Conservation (phyloP, 2,329 filamentous ascomycete species). For the Falciphora oryzae region DNA sequence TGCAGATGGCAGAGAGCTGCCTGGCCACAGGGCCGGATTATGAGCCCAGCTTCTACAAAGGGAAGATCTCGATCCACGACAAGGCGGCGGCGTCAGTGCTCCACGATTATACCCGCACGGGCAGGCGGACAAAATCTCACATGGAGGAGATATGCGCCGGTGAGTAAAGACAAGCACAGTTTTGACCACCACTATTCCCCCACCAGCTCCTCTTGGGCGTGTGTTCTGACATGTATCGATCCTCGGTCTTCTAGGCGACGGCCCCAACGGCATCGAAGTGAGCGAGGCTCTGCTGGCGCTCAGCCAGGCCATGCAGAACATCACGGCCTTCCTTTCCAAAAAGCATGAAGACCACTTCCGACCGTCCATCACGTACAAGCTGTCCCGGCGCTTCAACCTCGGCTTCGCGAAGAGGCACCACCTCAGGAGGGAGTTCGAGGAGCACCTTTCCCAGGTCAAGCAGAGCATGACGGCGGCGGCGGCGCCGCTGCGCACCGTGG, state of each 20-base stretch:
- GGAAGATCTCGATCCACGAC: background rate
- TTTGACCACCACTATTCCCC: background rate
- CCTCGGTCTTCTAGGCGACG: background rate
- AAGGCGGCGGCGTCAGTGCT: background rate
- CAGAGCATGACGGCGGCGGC: conserved; percentile 4
- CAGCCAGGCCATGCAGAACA: conserved; percentile 9
- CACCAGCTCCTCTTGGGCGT: background rate
- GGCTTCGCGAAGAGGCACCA: background rate
- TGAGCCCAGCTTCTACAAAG: background rate
- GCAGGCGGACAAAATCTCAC: background rate
- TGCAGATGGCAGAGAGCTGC: background rate
- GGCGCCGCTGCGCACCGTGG: conserved; percentile 7
- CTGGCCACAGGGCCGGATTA: background rate
- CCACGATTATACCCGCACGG: background rate
- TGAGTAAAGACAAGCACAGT: background rate
- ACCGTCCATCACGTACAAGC: conserved; percentile 2
- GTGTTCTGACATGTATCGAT: background rate
- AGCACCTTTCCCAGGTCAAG: background rate
- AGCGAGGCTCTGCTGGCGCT: background rate
- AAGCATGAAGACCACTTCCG: conserved; percentile 9
- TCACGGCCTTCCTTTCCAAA: conserved; percentile 1
- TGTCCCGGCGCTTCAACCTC: conserved; percentile 1
- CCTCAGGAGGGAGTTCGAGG: conserved; percentile 4
- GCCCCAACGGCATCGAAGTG: background rate
- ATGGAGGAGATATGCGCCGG: background rate